phyloP scores from a whole-genome alignment of 2,329 filamentous ascomycete species.

The Thielaviopsis populi region DNA sequence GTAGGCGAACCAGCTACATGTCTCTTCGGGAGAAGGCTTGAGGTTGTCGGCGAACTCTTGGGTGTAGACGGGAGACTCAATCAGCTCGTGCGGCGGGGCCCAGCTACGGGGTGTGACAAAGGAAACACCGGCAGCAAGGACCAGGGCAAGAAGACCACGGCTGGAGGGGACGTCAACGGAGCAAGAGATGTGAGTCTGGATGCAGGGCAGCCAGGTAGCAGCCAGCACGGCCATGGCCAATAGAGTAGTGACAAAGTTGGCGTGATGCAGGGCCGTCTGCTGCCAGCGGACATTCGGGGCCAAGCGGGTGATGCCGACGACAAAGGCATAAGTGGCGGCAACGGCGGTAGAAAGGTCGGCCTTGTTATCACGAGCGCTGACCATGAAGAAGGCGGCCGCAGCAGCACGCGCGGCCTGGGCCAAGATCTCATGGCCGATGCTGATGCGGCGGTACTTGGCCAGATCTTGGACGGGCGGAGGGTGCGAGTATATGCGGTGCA shows the following conservation, averaged over 20 bases:
- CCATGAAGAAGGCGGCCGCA: conserved; percentile 27
- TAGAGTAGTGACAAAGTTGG: conserved; percentile 31
- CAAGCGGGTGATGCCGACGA: conserved; percentile 31
- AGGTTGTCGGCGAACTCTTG: background rate
- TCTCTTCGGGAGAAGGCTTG: conserved; percentile 35
- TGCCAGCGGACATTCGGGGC: conserved; percentile 26
- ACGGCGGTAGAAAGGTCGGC: conserved; percentile 27
- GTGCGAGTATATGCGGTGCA: background rate
- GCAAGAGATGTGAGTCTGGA: conserved; percentile 25
- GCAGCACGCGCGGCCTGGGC: conserved; percentile 29
- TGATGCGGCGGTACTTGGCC: conserved; percentile 13
- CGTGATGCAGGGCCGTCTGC: conserved; percentile 29
- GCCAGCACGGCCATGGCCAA: conserved; percentile 26
- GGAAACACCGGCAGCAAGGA: conserved; percentile 28
- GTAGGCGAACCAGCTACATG: conserved; percentile 38
- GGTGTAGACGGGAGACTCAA: conserved; percentile 12
- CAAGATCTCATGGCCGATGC: conserved; percentile 26
- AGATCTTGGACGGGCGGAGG: background rate
- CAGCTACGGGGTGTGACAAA: conserved; percentile 35
- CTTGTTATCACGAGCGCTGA: conserved; percentile 25
- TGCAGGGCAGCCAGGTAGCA: conserved; percentile 31
- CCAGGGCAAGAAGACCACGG: conserved; percentile 20
- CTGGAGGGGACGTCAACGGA: conserved; percentile 17
- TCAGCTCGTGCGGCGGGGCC: conserved; percentile 27
- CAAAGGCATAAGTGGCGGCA: conserved; percentile 28